A percentile compares a stretch with the other conserved stretches of the same genome.
These are phyloP conservation scores for Nakaseomyces glabratus DNA, from an alignment of 1,139 yeast genomes.

Conservation along the genomic window DNA sequence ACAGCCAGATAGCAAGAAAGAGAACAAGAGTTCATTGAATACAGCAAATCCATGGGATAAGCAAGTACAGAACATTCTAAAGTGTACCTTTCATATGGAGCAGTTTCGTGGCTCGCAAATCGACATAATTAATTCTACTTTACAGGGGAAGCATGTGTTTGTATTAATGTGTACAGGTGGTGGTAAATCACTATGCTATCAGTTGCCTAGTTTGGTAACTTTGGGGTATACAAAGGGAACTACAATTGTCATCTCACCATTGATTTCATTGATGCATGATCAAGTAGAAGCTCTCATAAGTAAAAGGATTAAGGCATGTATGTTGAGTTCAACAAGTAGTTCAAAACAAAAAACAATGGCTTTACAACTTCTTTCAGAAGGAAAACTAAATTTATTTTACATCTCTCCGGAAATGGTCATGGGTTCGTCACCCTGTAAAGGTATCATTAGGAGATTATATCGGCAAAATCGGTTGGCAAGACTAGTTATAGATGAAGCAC, in stretches of 20 bases:
- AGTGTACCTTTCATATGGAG: slow-evolving; percentile 47
- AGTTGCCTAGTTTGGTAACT: slow-evolving; percentile 76
- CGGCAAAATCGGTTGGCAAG: slow-evolving; percentile 54
- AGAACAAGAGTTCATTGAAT: no score
- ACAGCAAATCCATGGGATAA: slow-evolving; percentile 44
- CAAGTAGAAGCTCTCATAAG: slow-evolving; percentile 71
- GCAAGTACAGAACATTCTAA: slow-evolving; percentile 53
- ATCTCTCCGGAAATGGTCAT: slow-evolving; percentile 93
- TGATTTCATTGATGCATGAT: slow-evolving; percentile 91
- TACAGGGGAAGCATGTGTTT: slow-evolving; percentile 74
- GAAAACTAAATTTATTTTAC: slow-evolving; percentile 63
- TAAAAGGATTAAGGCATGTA: slow-evolving; percentile 68
- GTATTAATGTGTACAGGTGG: slow-evolving; percentile 98
- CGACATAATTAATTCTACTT: slow-evolving; percentile 73
- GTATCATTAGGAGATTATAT: slow-evolving; percentile 49
- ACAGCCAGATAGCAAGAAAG: no score
- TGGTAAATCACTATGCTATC: slow-evolving; percentile 89
- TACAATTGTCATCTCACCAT: slow-evolving; percentile 79
- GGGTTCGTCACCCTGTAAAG: slow-evolving; percentile 57
- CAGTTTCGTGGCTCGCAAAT: slow-evolving; percentile 71
- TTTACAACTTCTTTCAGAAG: slow-evolving; percentile 50
- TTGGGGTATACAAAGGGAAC: slow-evolving; percentile 72
- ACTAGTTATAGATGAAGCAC: slow-evolving; percentile 91
- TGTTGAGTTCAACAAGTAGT: slow-evolving; percentile 69
- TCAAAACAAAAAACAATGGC: slow-evolving; percentile 53